Evolutionary conservation across 1,284 basidiomycete genomes (phyloP).

Genomic region (Vanrija pseudolonga): DNA sequence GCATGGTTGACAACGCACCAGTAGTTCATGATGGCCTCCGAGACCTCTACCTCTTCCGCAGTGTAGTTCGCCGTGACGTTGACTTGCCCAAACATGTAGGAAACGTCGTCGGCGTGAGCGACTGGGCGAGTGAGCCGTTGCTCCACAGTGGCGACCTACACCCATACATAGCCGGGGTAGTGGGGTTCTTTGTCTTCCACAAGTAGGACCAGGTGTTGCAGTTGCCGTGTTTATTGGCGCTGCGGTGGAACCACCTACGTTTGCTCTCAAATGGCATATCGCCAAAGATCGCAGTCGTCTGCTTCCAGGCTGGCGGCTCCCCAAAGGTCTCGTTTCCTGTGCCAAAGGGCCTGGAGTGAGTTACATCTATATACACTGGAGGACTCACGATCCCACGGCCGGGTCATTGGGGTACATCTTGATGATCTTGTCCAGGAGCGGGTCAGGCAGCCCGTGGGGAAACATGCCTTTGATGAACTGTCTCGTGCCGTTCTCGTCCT

Average conservation of each 20-base stretch:
- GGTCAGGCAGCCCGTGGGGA: background rate
- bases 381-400: constrained; percentile 19
- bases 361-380: constrained; percentile 13
- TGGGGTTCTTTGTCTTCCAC: constrained; percentile 24
- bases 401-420: constrained; percentile 28
- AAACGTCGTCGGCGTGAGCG: constrained; percentile 29
- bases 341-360: background rate
- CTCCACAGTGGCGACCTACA: constrained; percentile 14
- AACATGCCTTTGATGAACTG: constrained; percentile 5
- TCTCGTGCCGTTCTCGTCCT: too few species aligned
- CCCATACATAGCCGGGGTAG: constrained; percentile 11
- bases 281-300: constrained; percentile 25
- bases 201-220: constrained; percentile 35
- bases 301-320: constrained; percentile 16
- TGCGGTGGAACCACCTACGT: constrained; percentile 29
- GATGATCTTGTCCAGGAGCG: constrained; percentile 14
- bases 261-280: constrained; percentile 31
- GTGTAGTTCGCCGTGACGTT: constrained; percentile 20
- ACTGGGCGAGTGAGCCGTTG: constrained; percentile 4
- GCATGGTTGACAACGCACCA: constrained; percentile 25
- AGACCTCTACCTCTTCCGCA: constrained; percentile 19
- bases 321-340: constrained; percentile 11
- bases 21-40: constrained; percentile 32
- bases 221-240: constrained; percentile 23
- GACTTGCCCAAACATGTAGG: constrained; percentile 27